Evolutionary conservation across 2,329 filamentous ascomycete genomes (phyloP).

Genomic region (Arthrobotrys conoides): DNA sequence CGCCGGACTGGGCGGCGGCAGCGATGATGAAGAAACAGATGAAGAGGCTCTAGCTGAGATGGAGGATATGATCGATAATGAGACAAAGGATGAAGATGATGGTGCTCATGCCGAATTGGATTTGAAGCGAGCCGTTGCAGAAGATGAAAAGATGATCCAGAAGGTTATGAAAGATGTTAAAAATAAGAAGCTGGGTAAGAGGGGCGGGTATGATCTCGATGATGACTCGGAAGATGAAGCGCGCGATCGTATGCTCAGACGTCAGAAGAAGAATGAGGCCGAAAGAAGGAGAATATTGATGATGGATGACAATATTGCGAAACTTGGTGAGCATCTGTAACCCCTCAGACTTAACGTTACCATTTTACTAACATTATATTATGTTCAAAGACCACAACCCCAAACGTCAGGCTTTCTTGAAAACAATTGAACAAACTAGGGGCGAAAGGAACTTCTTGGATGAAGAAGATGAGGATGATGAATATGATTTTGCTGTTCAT

Average conservation of each 20-base stretch:
- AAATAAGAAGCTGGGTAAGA: constrained; percentile 86
- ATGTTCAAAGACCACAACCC: constrained; percentile 74
- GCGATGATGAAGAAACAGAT: constrained; percentile 82
- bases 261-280: constrained; percentile 84
- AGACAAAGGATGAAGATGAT: constrained; percentile 82
- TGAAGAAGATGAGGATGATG: constrained; percentile 70
- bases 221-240: constrained; percentile 92
- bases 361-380: constrained; percentile 19
- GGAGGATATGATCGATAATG: constrained; percentile 90
- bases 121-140: constrained; percentile 84
- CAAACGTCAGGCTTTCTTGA: constrained; percentile 90
- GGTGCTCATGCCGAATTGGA: constrained; percentile 86
- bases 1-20: constrained; percentile 88
- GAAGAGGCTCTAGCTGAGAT: constrained; percentile 74
- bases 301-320: constrained; percentile 88
- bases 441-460: constrained; percentile 83
- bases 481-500: constrained; percentile 65
- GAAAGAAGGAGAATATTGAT: constrained; percentile 89
- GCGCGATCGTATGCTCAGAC: constrained; percentile 65
- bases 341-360: not conserved
- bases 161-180: constrained; percentile 95
- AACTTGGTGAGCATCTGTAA: constrained; percentile 71
- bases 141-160: constrained; percentile 88
- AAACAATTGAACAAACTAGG: constrained; percentile 85
- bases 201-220: constrained; percentile 79